Evolutionary conservation across 192 early-diverging fungal genomes (phyloP).

Genomic region (Gonapodya sp.): DNA sequence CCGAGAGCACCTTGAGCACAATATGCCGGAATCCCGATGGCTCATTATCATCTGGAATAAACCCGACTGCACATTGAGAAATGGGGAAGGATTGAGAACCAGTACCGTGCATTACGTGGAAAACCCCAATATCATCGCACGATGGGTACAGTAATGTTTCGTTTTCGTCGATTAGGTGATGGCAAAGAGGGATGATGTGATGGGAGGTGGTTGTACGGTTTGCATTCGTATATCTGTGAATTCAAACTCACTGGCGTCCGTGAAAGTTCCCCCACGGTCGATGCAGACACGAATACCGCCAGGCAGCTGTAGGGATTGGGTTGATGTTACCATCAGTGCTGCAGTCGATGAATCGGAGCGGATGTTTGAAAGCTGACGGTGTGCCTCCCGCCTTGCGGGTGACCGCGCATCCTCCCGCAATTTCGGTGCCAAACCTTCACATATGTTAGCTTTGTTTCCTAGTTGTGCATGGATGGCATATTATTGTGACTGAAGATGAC

Average conservation of each 20-base stretch:
- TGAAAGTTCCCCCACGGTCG: conserved; percentile 91
- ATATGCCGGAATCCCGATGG: conserved; percentile 25
- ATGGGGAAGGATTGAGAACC: neutral
- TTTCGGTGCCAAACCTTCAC: too few relatives aligned
- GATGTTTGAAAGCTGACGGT: too few relatives aligned
- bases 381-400: too few relatives aligned
- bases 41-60: conserved; percentile 35
- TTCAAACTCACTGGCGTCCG: conserved; percentile 63
- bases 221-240: too few relatives aligned
- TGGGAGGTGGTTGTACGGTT: neutral
- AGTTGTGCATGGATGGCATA: too few relatives aligned
- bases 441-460: too few relatives aligned
- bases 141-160: neutral
- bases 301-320: too few relatives aligned
- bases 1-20: conserved; percentile 86
- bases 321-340: too few relatives aligned
- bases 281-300: conserved; percentile 7
- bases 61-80: conserved; percentile 27
- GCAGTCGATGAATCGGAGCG: too few relatives aligned
- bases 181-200: neutral
- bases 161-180: neutral
- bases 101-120: neutral
- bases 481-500: too few relatives aligned
- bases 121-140: neutral
- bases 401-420: too few relatives aligned